Evolutionary conservation across 2,329 filamentous ascomycete genomes (phyloP).

Genomic region (Epichloe sylvatica): DNA sequence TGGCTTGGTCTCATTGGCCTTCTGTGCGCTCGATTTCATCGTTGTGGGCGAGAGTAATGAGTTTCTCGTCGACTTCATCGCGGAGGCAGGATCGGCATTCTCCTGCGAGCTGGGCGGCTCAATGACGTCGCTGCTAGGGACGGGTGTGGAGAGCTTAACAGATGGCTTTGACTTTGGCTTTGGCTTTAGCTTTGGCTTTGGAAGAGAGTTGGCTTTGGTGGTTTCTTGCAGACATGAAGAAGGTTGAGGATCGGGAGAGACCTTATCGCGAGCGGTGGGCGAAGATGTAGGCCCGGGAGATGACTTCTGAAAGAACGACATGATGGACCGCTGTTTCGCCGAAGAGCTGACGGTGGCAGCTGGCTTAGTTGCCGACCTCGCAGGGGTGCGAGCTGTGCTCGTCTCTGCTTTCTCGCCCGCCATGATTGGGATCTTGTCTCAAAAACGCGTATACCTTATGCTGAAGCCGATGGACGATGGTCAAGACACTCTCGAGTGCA

Average conservation of each 20-base stretch:
- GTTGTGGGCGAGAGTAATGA: slow-evolving; percentile 18
- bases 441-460: not conserved
- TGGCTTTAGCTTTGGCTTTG: slow-evolving; percentile 14
- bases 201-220: slow-evolving; percentile 26
- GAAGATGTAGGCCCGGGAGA: slow-evolving; percentile 20
- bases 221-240: slow-evolving; percentile 27
- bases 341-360: slow-evolving; percentile 15
- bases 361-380: slow-evolving; percentile 1
- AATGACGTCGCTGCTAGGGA: slow-evolving; percentile 65
- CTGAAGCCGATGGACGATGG: not conserved
- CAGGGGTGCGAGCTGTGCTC: slow-evolving; percentile 5
- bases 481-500: not conserved
- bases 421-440: not conserved
- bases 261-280: slow-evolving; percentile 20
- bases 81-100: slow-evolving; percentile 35
- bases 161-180: slow-evolving; percentile 30
- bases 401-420: slow-evolving; percentile 1
- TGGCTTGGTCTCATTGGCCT: not conserved
- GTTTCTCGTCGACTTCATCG: slow-evolving; percentile 35
- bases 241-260: slow-evolving; percentile 17
- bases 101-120: slow-evolving; percentile 56
- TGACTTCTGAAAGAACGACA: slow-evolving; percentile 32
- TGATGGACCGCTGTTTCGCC: slow-evolving; percentile 28
- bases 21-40: slow-evolving; percentile 16
- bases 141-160: slow-evolving; percentile 44